Conservation (phyloP, 306 rosid species). For the Glycine tomentella region DNA sequence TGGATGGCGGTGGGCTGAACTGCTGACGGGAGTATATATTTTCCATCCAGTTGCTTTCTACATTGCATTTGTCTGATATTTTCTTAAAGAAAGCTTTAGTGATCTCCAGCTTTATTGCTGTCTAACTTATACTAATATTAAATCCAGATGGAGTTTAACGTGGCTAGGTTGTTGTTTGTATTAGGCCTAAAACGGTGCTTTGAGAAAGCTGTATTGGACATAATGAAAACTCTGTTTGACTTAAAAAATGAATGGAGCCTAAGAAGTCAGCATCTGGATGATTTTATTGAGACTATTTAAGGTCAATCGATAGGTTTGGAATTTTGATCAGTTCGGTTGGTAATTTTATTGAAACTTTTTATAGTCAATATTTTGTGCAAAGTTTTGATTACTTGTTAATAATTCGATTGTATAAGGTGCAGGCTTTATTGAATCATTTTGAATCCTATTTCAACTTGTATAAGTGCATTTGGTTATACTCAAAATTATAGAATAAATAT, state of each 20-base stretch:
- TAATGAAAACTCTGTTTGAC: no score
- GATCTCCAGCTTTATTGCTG: neutral
- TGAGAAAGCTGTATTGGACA: neutral
- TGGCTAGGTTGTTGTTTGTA: neutral
- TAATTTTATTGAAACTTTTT: neutral
- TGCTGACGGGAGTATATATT: no score
- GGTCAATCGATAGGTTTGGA: neutral
- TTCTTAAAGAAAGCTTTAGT: conserved; percentile 1
- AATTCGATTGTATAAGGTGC: neutral
- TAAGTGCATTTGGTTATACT: conserved; percentile 8
- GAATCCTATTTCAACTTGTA: conserved; percentile 19
- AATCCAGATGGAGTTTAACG: neutral
- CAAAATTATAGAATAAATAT: neutral
- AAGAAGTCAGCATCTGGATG: no score
- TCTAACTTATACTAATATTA: conserved; percentile 9
- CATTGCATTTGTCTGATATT: neutral
- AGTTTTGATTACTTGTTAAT: neutral
- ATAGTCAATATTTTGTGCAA: neutral
- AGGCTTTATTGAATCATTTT: neutral
- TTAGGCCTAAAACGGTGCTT: neutral
- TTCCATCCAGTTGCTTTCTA: neutral
- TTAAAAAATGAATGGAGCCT: no score
- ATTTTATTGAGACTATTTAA: neutral
- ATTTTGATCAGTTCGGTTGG: neutral
- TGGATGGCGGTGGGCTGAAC: neutral